Evolutionary conservation across 2,329 filamentous ascomycete species (phyloP).

Genomic region (Nothomitra cinnamomea): DNA sequence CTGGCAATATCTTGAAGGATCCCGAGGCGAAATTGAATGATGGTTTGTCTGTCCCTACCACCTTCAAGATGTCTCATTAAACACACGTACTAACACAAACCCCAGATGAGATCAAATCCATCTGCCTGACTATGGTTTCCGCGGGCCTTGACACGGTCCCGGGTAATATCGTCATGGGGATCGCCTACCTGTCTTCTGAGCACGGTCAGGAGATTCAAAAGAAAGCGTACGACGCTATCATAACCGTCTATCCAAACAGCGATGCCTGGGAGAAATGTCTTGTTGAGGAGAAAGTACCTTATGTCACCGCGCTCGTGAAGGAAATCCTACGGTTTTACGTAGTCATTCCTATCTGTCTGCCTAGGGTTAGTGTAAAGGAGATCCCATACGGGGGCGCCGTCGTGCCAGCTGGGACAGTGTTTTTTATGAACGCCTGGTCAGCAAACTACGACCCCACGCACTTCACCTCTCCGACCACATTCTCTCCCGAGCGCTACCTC

Average conservation of each 20-base stretch:
- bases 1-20: slow-evolving; percentile 52
- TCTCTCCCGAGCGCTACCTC: slow-evolving; percentile 56
- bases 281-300: slow-evolving; percentile 57
- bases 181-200: slow-evolving; percentile 36
- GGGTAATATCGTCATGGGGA: slow-evolving; percentile 61
- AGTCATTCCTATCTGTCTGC: slow-evolving; percentile 64
- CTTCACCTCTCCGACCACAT: slow-evolving; percentile 44
- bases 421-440: slow-evolving; percentile 64
- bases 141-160: slow-evolving; percentile 71
- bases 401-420: slow-evolving; percentile 60
- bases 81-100: slow-evolving; percentile 25
- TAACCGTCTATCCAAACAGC: slow-evolving; percentile 18
- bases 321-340: slow-evolving; percentile 65
- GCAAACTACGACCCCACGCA: slow-evolving; percentile 55
- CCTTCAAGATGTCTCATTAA: slow-evolving; percentile 19
- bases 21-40: slow-evolving; percentile 52
- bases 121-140: slow-evolving; percentile 68
- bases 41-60: slow-evolving; percentile 25
- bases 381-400: slow-evolving; percentile 49
- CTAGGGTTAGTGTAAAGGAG: slow-evolving; percentile 53
- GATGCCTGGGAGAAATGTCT: slow-evolving; percentile 64
- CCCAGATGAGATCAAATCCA: slow-evolving; percentile 57
- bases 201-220: not conserved
- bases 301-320: slow-evolving; percentile 61
- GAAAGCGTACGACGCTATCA: not conserved